These are phyloP conservation scores for Raffaelea albimanens DNA, from an alignment of 2,329 filamentous ascomycete species.

Conservation along the genomic window DNA sequence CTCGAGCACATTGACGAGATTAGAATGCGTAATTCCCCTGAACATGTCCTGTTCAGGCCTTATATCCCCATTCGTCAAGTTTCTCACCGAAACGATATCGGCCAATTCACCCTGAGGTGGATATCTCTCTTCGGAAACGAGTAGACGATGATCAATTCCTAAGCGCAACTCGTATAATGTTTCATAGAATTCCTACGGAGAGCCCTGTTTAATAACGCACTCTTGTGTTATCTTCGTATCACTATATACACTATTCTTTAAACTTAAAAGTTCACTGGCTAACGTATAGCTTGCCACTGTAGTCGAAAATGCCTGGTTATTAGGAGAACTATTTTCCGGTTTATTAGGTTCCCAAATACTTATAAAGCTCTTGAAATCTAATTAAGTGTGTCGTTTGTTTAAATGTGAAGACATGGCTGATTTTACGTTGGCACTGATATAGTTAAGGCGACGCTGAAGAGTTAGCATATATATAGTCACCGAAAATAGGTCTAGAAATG, in stretches of 20 bases:
- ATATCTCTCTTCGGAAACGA: not conserved
- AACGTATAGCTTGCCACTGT: not conserved
- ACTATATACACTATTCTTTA: too few species aligned
- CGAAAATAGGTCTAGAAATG: not conserved
- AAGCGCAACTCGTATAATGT: not conserved
- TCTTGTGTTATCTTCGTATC: too few species aligned
- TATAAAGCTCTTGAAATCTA: not conserved
- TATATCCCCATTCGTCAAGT: not conserved
- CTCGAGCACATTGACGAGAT: not conserved
- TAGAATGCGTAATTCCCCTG: not conserved
- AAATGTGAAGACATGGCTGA: not conserved
- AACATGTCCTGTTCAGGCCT: not conserved
- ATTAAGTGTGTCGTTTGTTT: not conserved
- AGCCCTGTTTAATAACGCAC: not conserved
- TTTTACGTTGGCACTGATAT: not conserved
- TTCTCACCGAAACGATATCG: not conserved
- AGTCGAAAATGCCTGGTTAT: not conserved
- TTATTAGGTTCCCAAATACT: not conserved
- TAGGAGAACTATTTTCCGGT: not conserved
- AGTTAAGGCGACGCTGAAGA: not conserved
- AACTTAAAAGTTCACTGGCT: not conserved
- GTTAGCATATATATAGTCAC: not conserved
- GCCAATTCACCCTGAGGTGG: not conserved
- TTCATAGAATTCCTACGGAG: not conserved
- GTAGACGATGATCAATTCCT: not conserved